Evolutionary conservation across 2,329 filamentous ascomycete species (phyloP).

Genomic region (Beauveria sp.): DNA sequence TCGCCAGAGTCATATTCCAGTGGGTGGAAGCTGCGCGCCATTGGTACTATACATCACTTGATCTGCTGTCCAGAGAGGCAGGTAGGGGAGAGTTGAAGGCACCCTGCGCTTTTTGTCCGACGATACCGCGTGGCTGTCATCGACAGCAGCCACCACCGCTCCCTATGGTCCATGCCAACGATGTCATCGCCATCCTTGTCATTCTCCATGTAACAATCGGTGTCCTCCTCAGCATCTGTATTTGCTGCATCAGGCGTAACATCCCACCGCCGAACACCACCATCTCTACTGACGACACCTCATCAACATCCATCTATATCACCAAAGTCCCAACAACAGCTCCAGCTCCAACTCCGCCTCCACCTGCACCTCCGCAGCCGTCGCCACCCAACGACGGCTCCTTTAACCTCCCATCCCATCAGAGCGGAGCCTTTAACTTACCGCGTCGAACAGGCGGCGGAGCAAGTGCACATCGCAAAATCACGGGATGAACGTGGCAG

Average conservation of each 20-base stretch:
- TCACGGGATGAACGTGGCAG: neutral
- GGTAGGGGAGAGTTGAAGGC: neutral
- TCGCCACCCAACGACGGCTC: neutral
- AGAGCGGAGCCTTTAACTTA: neutral
- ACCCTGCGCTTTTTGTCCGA: neutral
- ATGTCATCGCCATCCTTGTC: neutral
- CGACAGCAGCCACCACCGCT: neutral
- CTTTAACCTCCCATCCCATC: neutral
- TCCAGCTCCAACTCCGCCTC: slow-evolving; percentile 14
- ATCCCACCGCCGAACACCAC: neutral
- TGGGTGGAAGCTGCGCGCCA: neutral
- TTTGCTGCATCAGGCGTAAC: neutral
- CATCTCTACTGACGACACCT: neutral
- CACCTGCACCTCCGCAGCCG: neutral
- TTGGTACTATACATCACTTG: neutral
- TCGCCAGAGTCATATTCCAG: neutral
- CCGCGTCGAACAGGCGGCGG: neutral
- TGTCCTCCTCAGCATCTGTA: neutral
- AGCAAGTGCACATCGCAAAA: neutral
- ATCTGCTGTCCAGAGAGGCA: neutral
- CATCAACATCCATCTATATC: neutral
- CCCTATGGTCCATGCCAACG: neutral
- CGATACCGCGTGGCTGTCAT: neutral
- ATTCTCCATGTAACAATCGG: slow-evolving; percentile 2
- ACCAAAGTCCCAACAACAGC: slow-evolving; percentile 18